Evolutionary conservation across 805 yeast species (phyloP).

Genomic region (Teunomyces kruisii): DNA sequence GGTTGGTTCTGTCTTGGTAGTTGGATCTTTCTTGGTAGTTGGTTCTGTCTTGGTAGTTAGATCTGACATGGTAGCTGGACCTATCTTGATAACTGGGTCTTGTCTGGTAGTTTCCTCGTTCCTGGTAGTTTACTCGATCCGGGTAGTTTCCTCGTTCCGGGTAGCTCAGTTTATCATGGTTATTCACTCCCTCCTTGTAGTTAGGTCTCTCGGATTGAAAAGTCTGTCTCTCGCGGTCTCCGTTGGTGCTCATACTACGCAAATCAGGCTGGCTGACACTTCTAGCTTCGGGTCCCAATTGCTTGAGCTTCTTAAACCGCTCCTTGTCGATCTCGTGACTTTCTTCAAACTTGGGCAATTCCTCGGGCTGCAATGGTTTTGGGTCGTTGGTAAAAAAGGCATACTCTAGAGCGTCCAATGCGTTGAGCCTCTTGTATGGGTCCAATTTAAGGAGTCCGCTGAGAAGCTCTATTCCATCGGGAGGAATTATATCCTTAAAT

Average conservation of each 20-base stretch:
- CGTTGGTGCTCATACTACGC: neutral
- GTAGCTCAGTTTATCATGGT: too few species aligned
- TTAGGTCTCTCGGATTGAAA: neutral
- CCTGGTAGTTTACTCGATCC: too few species aligned
- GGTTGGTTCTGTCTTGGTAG: neutral
- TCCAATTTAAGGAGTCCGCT: constrained; percentile 64
- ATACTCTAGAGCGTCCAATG: constrained; percentile 72
- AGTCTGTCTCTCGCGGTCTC: neutral
- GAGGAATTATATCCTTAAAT: constrained; percentile 45
- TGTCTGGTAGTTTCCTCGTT: too few species aligned
- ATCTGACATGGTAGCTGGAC: too few species aligned
- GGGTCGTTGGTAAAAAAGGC: constrained; percentile 70
- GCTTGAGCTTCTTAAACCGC: constrained; percentile 48
- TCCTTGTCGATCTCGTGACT: constrained; percentile 86
- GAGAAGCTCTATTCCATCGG: constrained; percentile 54
- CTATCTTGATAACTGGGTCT: too few species aligned
- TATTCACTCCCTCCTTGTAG: neutral
- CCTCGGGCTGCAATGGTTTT: constrained; percentile 51
- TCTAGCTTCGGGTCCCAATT: constrained; percentile 1
- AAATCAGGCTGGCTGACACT: neutral
- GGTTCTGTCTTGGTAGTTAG: too few species aligned
- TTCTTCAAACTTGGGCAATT: constrained; percentile 72
- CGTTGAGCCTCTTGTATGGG: constrained; percentile 74
- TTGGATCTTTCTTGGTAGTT: neutral
- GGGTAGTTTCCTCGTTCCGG: too few species aligned